Evolutionary conservation across 805 yeast species (phyloP).

Genomic region (Torulaspora franciscae): DNA sequence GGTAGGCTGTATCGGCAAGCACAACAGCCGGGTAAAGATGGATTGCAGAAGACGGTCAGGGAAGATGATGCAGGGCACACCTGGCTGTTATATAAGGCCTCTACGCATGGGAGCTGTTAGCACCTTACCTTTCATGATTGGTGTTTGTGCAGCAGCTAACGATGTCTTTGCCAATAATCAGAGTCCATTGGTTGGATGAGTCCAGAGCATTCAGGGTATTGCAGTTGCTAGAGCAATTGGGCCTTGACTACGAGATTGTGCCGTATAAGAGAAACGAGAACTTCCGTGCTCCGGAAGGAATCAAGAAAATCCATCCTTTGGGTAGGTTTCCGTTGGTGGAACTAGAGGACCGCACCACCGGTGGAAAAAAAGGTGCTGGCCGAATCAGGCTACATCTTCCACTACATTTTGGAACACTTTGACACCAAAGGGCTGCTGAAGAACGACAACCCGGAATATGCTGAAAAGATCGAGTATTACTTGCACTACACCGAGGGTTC

Average conservation of each 20-base stretch:
- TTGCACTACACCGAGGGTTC: conserved; percentile 61
- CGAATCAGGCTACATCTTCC: conserved; percentile 58
- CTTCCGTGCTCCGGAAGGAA: conserved; percentile 45
- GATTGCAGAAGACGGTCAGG: background rate
- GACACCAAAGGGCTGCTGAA: conserved; percentile 41
- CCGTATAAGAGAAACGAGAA: conserved; percentile 47
- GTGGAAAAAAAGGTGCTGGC: conserved; percentile 37
- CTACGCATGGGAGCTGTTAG: too few relatives aligned
- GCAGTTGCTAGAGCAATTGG: conserved; percentile 62
- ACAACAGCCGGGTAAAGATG: too few relatives aligned
- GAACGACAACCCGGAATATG: conserved; percentile 39
- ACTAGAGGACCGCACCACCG: conserved; percentile 35
- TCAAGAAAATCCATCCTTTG: conserved; percentile 52
- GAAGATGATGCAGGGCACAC: background rate
- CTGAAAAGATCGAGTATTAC: conserved; percentile 45
- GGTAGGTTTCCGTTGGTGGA: conserved; percentile 63
- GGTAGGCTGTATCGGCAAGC: too few relatives aligned
- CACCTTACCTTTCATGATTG: too few relatives aligned
- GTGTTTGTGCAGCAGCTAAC: background rate
- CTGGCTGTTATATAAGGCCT: background rate
- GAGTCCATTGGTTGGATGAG: conserved; percentile 29
- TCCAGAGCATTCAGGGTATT: conserved; percentile 58
- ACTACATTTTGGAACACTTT: conserved; percentile 47
- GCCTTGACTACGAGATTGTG: conserved; percentile 50
- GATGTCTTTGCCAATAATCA: conserved; percentile 20